These are phyloP conservation scores for Arachis monticola DNA, from an alignment of 331 rosid species.

Conservation along the genomic window DNA sequence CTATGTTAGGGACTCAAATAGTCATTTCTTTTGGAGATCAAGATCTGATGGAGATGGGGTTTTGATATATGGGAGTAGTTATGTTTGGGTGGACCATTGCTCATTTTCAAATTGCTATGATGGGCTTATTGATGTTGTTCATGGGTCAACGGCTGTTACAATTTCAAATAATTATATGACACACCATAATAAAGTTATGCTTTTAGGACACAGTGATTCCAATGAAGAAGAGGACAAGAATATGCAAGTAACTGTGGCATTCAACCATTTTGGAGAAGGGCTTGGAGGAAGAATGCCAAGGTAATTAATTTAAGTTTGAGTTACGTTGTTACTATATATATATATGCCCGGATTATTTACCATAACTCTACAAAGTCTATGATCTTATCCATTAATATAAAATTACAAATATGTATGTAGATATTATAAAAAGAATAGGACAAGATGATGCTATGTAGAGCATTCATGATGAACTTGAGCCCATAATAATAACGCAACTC, in stretches of 20 bases:
- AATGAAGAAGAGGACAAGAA: conserved; percentile 59
- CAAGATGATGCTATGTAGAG: too few relatives aligned
- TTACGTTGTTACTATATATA: too few relatives aligned
- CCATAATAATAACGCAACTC: too few relatives aligned
- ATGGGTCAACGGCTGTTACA: conserved; percentile 72
- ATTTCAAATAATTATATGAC: conserved; percentile 80
- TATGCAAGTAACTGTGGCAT: conserved; percentile 58
- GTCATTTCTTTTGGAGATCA: conserved; percentile 60
- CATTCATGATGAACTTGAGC: too few relatives aligned
- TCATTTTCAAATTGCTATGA: conserved; percentile 69
- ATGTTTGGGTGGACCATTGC: conserved; percentile 83
- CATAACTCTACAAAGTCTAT: too few relatives aligned
- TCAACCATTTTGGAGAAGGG: conserved; percentile 90
- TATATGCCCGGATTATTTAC: too few relatives aligned
- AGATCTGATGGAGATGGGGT: conserved; percentile 81
- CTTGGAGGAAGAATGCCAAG: conserved; percentile 93
- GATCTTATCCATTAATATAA: too few relatives aligned
- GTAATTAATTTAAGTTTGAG: conserved; percentile 24
- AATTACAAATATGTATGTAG: too few relatives aligned
- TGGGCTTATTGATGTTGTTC: conserved; percentile 63
- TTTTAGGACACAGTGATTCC: conserved; percentile 84
- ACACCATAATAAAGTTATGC: conserved; percentile 85
- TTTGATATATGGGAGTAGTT: conserved; percentile 59
- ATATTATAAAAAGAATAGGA: too few relatives aligned
- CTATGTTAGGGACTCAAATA: conserved; percentile 65